phyloP scores from a whole-genome alignment of 164 flowering plant species.

The Tinospora cordifolia region DNA sequence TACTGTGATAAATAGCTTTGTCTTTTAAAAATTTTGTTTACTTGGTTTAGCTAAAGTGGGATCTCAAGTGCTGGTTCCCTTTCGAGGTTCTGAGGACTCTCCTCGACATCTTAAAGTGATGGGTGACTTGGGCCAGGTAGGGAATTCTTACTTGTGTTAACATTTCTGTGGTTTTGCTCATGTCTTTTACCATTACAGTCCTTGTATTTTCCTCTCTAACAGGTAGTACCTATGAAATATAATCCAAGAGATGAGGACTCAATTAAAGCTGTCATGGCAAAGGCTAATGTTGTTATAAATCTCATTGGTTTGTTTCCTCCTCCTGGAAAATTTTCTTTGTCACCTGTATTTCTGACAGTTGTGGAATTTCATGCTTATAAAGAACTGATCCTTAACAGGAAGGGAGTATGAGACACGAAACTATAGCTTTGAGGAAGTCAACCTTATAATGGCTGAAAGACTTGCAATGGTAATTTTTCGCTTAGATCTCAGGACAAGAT shows the following conservation, averaged over 20 bases:
- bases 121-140: slow-evolving; percentile 99
- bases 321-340: background rate
- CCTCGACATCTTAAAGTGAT: slow-evolving; percentile 94
- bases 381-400: slow-evolving; percentile 39
- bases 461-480: slow-evolving; percentile 60
- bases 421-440: slow-evolving; percentile 85
- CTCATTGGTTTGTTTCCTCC: slow-evolving; percentile 61
- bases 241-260: slow-evolving; percentile 90
- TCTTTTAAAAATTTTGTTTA: background rate
- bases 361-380: slow-evolving; percentile 4
- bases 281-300: slow-evolving; percentile 94
- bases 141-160: slow-evolving; percentile 2
- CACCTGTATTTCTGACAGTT: slow-evolving; percentile 5
- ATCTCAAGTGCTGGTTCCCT: slow-evolving; percentile 90
- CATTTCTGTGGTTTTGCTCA: background rate
- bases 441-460: slow-evolving; percentile 75
- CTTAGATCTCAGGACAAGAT: background rate
- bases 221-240: slow-evolving; percentile 97
- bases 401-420: slow-evolving; percentile 93
- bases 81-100: slow-evolving; percentile 88
- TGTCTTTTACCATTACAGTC: background rate
- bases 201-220: slow-evolving; percentile 11
- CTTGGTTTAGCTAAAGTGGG: slow-evolving; percentile 84
- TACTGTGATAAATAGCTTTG: background rate
- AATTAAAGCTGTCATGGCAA: slow-evolving; percentile 94